Percentiles rank a stretch among this genome's conserved stretches.
phyloP scores from a whole-genome alignment of 441 rosid genomes.

The Populus hybrid region DNA sequence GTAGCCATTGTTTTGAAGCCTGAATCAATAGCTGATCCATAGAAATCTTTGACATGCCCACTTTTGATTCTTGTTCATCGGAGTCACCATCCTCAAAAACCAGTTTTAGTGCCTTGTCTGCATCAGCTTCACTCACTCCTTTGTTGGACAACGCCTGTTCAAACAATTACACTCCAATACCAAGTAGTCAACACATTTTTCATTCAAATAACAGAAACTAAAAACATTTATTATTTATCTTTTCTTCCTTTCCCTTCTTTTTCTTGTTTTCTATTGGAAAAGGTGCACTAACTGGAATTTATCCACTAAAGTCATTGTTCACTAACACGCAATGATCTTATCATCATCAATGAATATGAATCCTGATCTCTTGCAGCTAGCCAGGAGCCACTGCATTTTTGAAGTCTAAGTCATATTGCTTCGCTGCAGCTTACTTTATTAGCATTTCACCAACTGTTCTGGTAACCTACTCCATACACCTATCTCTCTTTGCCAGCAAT shows the following conservation, averaged over 20 bases:
- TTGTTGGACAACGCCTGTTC: slow-evolving; percentile 65
- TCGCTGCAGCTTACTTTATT: not conserved
- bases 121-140: slow-evolving; percentile 53
- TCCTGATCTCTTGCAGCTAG: not conserved
- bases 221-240: not conserved
- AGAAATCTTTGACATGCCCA: slow-evolving; percentile 61
- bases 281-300: slow-evolving; percentile 4
- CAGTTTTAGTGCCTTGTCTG: slow-evolving; percentile 63
- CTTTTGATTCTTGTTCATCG: slow-evolving; percentile 41
- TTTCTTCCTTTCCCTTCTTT: not conserved
- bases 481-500: not conserved
- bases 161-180: slow-evolving; percentile 17
- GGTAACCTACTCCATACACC: not conserved
- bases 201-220: not conserved
- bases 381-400: not conserved
- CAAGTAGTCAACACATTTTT: slow-evolving; percentile 2
- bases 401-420: not conserved
- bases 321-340: not conserved
- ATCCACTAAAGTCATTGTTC: not conserved
- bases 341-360: not conserved
- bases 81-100: slow-evolving; percentile 57
- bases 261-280: not conserved
- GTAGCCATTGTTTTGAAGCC: slow-evolving; percentile 78
- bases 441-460: not conserved
- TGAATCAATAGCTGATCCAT: slow-evolving; percentile 68